Evolutionary conservation across 2,329 filamentous ascomycete species (phyloP).

Genomic region (Colletotrichum theobromicola): DNA sequence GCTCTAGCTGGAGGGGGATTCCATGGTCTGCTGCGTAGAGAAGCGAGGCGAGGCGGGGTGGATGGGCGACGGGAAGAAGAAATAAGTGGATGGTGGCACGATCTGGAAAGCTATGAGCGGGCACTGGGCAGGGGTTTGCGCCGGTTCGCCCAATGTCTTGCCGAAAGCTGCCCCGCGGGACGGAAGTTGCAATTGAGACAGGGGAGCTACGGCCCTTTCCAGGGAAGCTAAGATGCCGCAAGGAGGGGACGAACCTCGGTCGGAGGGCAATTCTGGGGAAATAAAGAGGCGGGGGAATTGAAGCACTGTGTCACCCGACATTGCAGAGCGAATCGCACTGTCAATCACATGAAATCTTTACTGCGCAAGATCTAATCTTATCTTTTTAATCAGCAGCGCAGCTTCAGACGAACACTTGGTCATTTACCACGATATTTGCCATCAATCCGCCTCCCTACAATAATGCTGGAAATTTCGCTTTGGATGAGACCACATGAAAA

Average conservation of each 20-base stretch:
- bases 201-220: background rate
- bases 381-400: background rate
- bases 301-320: background rate
- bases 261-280: conserved; percentile 3
- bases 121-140: background rate
- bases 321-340: background rate
- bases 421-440: accelerated
- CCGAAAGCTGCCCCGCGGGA: background rate
- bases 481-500: too few relatives aligned
- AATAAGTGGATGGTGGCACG: background rate
- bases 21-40: background rate
- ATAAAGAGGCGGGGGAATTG: background rate
- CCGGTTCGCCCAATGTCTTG: background rate
- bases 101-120: background rate
- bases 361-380: background rate
- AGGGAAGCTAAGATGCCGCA: background rate
- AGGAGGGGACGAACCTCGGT: conserved; percentile 10
- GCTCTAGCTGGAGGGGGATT: background rate
- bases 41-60: background rate
- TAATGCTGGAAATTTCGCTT: too few relatives aligned
- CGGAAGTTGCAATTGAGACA: background rate
- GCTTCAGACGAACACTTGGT: background rate
- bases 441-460: background rate
- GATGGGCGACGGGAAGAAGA: background rate
- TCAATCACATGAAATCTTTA: background rate